phyloP scores from a whole-genome alignment of 139 green algal genomes.

The Gonium pectorale region DNA sequence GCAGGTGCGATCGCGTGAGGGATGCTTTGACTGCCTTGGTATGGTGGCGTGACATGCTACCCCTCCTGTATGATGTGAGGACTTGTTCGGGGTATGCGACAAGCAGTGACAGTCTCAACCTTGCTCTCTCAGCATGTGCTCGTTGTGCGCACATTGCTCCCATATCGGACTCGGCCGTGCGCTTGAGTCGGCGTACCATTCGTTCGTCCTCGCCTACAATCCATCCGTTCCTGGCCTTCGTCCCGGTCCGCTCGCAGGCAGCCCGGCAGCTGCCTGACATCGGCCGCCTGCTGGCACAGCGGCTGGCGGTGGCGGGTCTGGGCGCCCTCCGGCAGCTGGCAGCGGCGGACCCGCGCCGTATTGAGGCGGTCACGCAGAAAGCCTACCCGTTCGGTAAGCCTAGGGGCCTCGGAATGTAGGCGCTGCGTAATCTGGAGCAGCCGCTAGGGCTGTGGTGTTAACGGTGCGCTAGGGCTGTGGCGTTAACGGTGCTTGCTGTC shows the following conservation, averaged over 20 bases:
- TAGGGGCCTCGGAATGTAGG: background rate
- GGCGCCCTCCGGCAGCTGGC: slow-evolving; percentile 51
- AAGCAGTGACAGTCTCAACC: too few species aligned
- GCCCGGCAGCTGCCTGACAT: slow-evolving; percentile 70
- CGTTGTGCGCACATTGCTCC: too few species aligned
- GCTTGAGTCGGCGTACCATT: too few species aligned
- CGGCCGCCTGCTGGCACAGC: slow-evolving; percentile 57
- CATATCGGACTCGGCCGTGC: too few species aligned
- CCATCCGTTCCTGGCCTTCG: background rate
- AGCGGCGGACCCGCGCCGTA: slow-evolving; percentile 61
- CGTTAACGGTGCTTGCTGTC: too few species aligned
- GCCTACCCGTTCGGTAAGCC: slow-evolving; percentile 69
- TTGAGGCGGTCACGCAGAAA: slow-evolving; percentile 72
- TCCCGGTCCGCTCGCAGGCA: slow-evolving; percentile 6
- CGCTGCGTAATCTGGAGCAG: too few species aligned
- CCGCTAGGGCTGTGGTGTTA: too few species aligned
- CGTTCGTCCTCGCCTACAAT: too few species aligned
- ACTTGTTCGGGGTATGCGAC: too few species aligned
- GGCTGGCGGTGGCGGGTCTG: slow-evolving; percentile 68
- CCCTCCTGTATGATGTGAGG: too few species aligned
- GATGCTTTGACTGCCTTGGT: background rate
- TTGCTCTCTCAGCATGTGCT: too few species aligned
- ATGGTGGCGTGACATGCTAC: background rate
- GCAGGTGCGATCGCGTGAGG: slow-evolving; percentile 5
- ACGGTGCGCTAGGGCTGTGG: too few species aligned